Evolutionary conservation across 2,329 filamentous ascomycete species (phyloP).

Genomic region (Fusarium duplospermum): DNA sequence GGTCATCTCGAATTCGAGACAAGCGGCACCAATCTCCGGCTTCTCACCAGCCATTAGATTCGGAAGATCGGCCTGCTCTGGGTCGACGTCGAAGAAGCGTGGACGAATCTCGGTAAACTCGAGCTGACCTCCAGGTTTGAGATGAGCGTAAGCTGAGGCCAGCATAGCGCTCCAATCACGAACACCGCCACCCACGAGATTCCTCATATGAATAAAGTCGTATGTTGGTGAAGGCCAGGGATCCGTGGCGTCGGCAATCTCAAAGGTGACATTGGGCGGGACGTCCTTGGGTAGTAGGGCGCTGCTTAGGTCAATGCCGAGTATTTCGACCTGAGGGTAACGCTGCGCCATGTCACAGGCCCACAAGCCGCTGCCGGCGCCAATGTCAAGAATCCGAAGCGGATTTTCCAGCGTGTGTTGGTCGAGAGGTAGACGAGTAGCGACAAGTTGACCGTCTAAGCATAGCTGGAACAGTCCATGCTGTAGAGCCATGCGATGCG

Average conservation of each 20-base stretch:
- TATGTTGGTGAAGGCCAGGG: constrained; percentile 51
- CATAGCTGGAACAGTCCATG: constrained; percentile 51
- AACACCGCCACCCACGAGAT: constrained; percentile 59
- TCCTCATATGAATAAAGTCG: constrained; percentile 58
- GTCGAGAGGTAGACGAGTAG: constrained; percentile 48
- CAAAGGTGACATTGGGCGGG: constrained; percentile 69
- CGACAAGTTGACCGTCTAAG: constrained; percentile 47
- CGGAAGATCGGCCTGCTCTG: constrained; percentile 33
- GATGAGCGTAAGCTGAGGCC: constrained; percentile 51
- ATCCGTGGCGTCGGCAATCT: constrained; percentile 68
- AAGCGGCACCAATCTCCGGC: constrained; percentile 42
- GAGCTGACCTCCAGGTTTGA: constrained; percentile 58
- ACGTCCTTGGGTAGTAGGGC: constrained; percentile 57
- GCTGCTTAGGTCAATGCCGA: constrained; percentile 56
- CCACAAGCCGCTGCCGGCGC: constrained; percentile 57
- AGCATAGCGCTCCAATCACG: constrained; percentile 54
- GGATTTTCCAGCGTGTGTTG: constrained; percentile 30
- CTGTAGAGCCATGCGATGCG: constrained; percentile 47
- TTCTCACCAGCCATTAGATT: constrained; percentile 19
- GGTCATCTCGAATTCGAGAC: constrained; percentile 50
- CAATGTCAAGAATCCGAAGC: constrained; percentile 54
- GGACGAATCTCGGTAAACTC: constrained; percentile 58
- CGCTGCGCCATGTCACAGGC: constrained; percentile 55
- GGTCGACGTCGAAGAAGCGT: constrained; percentile 54
- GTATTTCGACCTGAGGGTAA: constrained; percentile 54